Percentiles rank a stretch among this genome's conserved stretches.
Evolutionary conservation across 176 grass and related monocot species (phyloP).

Genomic region (Tillandsia leiboldiana): DNA sequence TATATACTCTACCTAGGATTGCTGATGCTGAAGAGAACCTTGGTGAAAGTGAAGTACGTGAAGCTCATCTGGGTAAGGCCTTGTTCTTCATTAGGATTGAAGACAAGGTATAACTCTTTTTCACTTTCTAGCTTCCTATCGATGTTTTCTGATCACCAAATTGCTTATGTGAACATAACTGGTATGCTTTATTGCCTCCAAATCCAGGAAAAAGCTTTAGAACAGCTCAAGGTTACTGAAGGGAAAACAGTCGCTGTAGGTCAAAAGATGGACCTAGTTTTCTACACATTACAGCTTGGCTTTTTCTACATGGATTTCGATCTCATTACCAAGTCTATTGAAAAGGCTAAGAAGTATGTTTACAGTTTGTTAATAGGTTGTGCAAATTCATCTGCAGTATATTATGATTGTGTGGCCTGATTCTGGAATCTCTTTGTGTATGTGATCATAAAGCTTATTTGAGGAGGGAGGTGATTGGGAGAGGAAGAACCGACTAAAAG

Average conservation of each 20-base stretch:
- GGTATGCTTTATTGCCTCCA: constrained; percentile 11
- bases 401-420: too few relatives aligned
- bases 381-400: too few relatives aligned
- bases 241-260: constrained; percentile 94
- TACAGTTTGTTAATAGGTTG: too few relatives aligned
- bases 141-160: not conserved
- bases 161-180: constrained; percentile 7
- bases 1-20: constrained; percentile 39
- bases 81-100: constrained; percentile 77
- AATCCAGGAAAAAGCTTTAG: constrained; percentile 80
- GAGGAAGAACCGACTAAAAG: too few relatives aligned
- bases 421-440: too few relatives aligned
- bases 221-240: constrained; percentile 93
- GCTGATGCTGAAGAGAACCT: constrained; percentile 98
- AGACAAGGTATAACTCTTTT: constrained; percentile 52
- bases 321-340: too few relatives aligned
- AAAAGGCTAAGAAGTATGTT: too few relatives aligned
- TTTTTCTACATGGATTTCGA: too few relatives aligned
- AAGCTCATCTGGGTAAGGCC: constrained; percentile 92
- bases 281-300: constrained; percentile 78
- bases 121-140: not conserved
- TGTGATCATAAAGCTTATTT: too few relatives aligned
- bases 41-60: constrained; percentile 98
- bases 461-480: too few relatives aligned
- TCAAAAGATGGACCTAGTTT: constrained; percentile 99